Evolutionary conservation across 192 early-diverging fungal species (phyloP), one percentile per base, ranked within the genome.

Genomic region (Rhizophagus clarus): DNA sequence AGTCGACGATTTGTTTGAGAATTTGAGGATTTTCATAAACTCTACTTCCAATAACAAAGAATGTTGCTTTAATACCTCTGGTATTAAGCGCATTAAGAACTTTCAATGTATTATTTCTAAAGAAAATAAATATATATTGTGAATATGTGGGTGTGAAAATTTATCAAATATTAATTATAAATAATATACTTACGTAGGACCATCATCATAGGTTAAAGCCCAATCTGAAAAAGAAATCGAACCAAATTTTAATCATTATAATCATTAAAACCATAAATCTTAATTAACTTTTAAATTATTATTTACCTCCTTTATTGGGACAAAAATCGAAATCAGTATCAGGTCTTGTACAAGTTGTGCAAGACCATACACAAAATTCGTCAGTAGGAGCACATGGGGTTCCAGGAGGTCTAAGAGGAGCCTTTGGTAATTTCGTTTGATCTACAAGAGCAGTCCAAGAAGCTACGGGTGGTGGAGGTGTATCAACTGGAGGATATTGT

Each of bases 121-220:
- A 66, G 14, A 66, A 2, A 31, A 68, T 28, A 68, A n/a, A 9
- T 66, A n/a, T 37, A 14, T 37, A 42, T 34, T 70, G 9, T 32
- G 15, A 20, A n/a, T 11, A 7, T 5, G 37, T 40, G 37, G 8
- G 37, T 5, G 37, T 40, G 5, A 8, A 40, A 40, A 40, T 40
- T 40, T 9, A 40, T 6, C 37, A 40, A 40, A 5, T 34, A 34
- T 4, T 34, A 34, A 2, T 0, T 32, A 15, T 32, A 15, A 3
- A 37, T 32, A 68, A 34, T 17, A 20, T 74, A 77, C 74, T 45
- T 74, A 56, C 14, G 87, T 79, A 22, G 89, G 89, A n/a, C 89
- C 89, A 72, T 88, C 87, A 61, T 88, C 88, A 76, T 80, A 89
- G 14, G 87, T 89, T 17, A 88, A 22, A 67, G 84, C 89, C 87